Conservation (phyloP, 2,329 filamentous ascomycete genomes). For the Dothiorella sarmentorum region DNA sequence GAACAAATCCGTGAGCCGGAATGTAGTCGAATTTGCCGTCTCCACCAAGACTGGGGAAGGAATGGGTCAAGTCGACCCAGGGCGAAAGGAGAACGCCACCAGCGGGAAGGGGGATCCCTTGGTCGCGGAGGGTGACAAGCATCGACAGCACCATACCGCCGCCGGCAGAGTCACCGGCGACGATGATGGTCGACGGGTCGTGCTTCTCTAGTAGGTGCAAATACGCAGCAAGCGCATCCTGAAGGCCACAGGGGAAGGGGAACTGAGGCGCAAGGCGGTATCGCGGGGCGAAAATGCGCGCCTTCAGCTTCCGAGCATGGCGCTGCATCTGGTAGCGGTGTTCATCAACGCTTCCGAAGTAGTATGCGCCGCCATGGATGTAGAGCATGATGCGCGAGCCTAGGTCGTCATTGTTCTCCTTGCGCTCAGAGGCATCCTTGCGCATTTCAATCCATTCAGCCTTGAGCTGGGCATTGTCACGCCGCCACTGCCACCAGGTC, state of each 20-base stretch:
- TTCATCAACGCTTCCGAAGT: slow-evolving; percentile 91
- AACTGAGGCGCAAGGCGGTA: slow-evolving; percentile 92
- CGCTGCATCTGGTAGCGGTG: slow-evolving; percentile 98
- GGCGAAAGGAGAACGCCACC: slow-evolving; percentile 89
- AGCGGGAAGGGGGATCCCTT: slow-evolving; percentile 77
- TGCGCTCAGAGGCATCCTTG: slow-evolving; percentile 70
- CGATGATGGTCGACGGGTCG: slow-evolving; percentile 74
- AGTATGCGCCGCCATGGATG: slow-evolving; percentile 91
- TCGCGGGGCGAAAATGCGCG: slow-evolving; percentile 76
- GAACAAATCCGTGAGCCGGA: slow-evolving; percentile 80
- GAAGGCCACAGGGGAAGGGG: slow-evolving; percentile 87
- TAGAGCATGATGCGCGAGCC: slow-evolving; percentile 84
- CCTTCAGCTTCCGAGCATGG: slow-evolving; percentile 90
- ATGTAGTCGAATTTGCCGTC: slow-evolving; percentile 81
- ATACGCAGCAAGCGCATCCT: slow-evolving; percentile 87
- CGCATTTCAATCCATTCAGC: slow-evolving; percentile 98
- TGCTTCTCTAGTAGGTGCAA: slow-evolving; percentile 74
- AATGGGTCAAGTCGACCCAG: slow-evolving; percentile 94
- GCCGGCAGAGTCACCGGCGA: slow-evolving; percentile 91
- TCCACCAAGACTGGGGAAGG: slow-evolving; percentile 81
- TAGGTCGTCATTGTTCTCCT: slow-evolving; percentile 53
- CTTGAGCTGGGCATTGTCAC: slow-evolving; percentile 61
- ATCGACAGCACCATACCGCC: slow-evolving; percentile 83
- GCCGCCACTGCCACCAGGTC: slow-evolving; percentile 71
- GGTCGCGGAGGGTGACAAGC: slow-evolving; percentile 77